Conservation (phyloP, 1,284 basidiomycete genomes). For the Apiotrichum brassicae region DNA sequence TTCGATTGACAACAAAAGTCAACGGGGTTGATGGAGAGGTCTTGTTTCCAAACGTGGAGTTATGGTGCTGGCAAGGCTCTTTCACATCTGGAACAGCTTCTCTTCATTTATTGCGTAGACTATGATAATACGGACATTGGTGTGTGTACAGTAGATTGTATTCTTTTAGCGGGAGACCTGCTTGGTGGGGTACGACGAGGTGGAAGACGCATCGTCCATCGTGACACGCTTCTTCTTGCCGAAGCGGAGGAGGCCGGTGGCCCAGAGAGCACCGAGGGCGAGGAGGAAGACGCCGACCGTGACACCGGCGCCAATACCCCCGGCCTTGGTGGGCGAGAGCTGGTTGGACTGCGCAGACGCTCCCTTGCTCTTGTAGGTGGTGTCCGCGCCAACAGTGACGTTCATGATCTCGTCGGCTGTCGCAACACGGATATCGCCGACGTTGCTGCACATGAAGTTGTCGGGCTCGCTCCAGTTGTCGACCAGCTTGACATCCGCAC, state of each 20-base stretch:
- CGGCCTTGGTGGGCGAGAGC: slow-evolving; percentile 4
- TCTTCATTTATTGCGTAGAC: too few species aligned
- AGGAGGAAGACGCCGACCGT: slow-evolving; percentile 6
- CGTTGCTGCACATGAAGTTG: slow-evolving; percentile 9
- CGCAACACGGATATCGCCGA: slow-evolving; percentile 1
- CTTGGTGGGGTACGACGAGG: not conserved
- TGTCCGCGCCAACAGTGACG: slow-evolving; percentile 3
- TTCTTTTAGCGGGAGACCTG: too few species aligned
- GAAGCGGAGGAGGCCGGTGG: slow-evolving; percentile 7
- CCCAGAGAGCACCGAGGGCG: slow-evolving; percentile 6
- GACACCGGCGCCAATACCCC: slow-evolving; percentile 15
- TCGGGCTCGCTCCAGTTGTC: slow-evolving; percentile 8
- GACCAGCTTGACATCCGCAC: slow-evolving; percentile 30
- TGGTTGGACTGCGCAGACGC: not conserved
- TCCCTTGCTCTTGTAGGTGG: not conserved
- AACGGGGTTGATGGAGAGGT: too few species aligned
- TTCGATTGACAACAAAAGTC: too few species aligned
- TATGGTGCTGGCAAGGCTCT: too few species aligned
- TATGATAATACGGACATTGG: too few species aligned
- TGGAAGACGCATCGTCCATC: not conserved
- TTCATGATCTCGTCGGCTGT: slow-evolving; percentile 3
- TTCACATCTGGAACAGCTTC: too few species aligned
- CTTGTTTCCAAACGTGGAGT: too few species aligned
- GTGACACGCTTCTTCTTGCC: not conserved
- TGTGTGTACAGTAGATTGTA: too few species aligned